phyloP scores from a whole-genome alignment of 345 rosid species.

The Murraya koenigii region DNA sequence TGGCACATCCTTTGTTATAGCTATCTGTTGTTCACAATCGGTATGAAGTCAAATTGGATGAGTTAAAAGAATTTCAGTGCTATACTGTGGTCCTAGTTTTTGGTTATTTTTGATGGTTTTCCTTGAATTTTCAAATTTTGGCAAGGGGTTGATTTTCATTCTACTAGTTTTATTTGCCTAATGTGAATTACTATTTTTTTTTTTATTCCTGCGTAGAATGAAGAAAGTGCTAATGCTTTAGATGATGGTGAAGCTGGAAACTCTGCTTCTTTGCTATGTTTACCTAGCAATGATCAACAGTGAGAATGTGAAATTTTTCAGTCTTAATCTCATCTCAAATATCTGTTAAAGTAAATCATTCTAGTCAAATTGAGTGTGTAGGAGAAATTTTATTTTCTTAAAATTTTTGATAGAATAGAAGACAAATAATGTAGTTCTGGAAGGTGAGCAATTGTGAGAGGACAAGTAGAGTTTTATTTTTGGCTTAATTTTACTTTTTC shows the following conservation, averaged over 20 bases:
- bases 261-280: constrained; percentile 5
- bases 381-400: background rate
- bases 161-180: background rate
- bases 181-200: background rate
- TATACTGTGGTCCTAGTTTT: background rate
- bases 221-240: constrained; percentile 10
- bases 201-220: constrained; percentile 23
- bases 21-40: too few species aligned
- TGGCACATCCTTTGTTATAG: too few species aligned
- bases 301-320: constrained; percentile 5
- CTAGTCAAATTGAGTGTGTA: background rate
- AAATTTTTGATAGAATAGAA: background rate
- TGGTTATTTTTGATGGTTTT: background rate
- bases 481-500: too few species aligned
- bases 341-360: background rate
- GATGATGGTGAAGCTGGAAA: constrained; percentile 15
- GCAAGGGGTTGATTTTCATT: background rate
- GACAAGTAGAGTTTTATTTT: too few species aligned
- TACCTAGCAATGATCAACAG: constrained; percentile 13
- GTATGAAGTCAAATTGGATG: background rate
- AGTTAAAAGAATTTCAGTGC: background rate
- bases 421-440: background rate
- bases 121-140: background rate
- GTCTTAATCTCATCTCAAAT: background rate
- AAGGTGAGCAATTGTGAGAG: background rate